phyloP scores from a whole-genome alignment of 2,329 filamentous ascomycete species.

The Paracoccidioides brasiliensis region DNA sequence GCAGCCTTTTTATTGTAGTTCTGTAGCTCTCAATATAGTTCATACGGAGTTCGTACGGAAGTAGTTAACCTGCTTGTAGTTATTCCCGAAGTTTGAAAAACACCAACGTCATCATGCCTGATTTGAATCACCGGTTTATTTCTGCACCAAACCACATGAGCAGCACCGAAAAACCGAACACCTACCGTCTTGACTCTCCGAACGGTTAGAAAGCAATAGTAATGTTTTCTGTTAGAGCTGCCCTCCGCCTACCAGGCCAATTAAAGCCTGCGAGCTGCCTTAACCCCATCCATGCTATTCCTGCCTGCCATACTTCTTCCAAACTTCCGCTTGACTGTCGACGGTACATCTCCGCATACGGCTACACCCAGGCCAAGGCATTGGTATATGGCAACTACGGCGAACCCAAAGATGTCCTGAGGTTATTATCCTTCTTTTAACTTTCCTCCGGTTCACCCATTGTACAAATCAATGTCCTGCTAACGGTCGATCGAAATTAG shows the following conservation, averaged over 20 bases:
- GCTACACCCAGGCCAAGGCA: slow-evolving; percentile 38
- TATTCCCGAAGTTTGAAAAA: too few species aligned
- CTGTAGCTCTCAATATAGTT: too few species aligned
- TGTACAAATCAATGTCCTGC: not conserved
- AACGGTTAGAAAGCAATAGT: not conserved
- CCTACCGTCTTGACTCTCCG: not conserved
- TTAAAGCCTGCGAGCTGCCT: not conserved
- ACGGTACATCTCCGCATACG: slow-evolving; percentile 34
- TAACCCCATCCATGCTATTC: not conserved
- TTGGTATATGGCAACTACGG: slow-evolving; percentile 37
- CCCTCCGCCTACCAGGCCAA: not conserved
- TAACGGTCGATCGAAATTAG: slow-evolving; percentile 12
- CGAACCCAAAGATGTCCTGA: slow-evolving; percentile 36
- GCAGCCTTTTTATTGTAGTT: too few species aligned
- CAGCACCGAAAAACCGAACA: too few species aligned
- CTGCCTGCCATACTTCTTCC: not conserved
- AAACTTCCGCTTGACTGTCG: slow-evolving; percentile 13
- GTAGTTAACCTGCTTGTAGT: too few species aligned
- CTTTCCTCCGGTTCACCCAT: not conserved
- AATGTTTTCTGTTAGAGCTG: slow-evolving; percentile 1
- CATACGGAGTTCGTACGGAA: too few species aligned
- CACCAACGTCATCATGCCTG: too few species aligned
- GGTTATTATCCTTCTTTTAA: slow-evolving; percentile 16
- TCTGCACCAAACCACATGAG: too few species aligned
- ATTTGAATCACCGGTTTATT: too few species aligned